Conservation (phyloP, 805 yeast genomes). For the Pichia cephalocereana region DNA sequence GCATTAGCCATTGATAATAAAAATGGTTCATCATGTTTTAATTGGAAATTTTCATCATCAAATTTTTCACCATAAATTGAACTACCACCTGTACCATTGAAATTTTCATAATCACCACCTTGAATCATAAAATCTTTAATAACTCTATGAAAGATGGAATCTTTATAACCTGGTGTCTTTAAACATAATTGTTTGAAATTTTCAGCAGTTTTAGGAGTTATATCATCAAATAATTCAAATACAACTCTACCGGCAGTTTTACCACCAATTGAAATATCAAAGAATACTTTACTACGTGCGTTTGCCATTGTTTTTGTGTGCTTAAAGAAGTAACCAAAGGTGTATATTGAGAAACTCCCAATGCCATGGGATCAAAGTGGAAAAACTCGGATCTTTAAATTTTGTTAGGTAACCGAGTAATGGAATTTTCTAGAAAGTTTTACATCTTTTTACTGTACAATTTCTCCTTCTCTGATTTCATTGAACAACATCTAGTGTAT, state of each 20-base stretch:
- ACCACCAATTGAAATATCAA: constrained; percentile 73
- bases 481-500: too few species aligned
- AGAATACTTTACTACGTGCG: constrained; percentile 48
- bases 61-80: constrained; percentile 78
- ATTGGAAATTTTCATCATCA: constrained; percentile 80
- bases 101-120: constrained; percentile 84
- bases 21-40: constrained; percentile 76
- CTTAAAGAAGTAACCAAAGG: too few species aligned
- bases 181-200: constrained; percentile 85
- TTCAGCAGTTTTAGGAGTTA: constrained; percentile 83
- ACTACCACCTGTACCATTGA: constrained; percentile 73
- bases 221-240: constrained; percentile 48
- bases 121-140: constrained; percentile 87
- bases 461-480: too few species aligned
- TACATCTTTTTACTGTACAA: too few species aligned
- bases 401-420: too few species aligned
- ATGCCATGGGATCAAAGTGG: too few species aligned
- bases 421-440: constrained; percentile 6
- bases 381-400: too few species aligned
- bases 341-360: too few species aligned
- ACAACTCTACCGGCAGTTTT: constrained; percentile 65
- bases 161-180: constrained; percentile 81
- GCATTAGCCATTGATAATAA: constrained; percentile 95
- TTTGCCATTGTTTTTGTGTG: too few species aligned
- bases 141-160: constrained; percentile 87